Conservation (phyloP, 441 rosid genomes). For the Kokia cookei region DNA sequence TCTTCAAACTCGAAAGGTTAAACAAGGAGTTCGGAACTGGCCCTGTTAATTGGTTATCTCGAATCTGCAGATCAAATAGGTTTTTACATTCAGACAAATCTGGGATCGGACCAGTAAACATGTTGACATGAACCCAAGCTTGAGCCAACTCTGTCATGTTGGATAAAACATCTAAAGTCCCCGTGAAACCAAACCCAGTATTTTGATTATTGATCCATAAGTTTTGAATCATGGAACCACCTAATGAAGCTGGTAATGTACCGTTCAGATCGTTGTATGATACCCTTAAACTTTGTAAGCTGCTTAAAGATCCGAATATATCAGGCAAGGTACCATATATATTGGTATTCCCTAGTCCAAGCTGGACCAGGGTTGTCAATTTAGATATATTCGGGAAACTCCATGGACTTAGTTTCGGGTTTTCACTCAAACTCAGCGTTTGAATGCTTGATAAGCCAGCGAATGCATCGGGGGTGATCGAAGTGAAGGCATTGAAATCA, state of each 20-base stretch:
- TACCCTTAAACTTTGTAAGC: slow-evolving; percentile 41
- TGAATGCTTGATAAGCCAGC: slow-evolving; percentile 46
- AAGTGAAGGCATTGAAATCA: slow-evolving; percentile 46
- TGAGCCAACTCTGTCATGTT: slow-evolving; percentile 44
- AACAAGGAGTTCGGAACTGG: slow-evolving; percentile 37
- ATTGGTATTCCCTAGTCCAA: slow-evolving; percentile 34
- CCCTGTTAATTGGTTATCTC: slow-evolving; percentile 66
- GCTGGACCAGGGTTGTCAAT: slow-evolving; percentile 27
- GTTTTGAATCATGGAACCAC: slow-evolving; percentile 33
- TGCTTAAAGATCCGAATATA: slow-evolving; percentile 38
- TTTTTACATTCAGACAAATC: slow-evolving; percentile 42
- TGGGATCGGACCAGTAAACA: slow-evolving; percentile 64
- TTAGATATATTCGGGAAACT: slow-evolving; percentile 49
- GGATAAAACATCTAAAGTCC: slow-evolving; percentile 50
- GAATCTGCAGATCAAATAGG: slow-evolving; percentile 58
- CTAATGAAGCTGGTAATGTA: slow-evolving; percentile 45
- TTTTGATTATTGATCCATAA: slow-evolving; percentile 66
- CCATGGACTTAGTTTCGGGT: slow-evolving; percentile 35
- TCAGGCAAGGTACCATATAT: slow-evolving; percentile 52
- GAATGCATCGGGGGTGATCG: slow-evolving; percentile 46
- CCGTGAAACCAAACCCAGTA: slow-evolving; percentile 53
- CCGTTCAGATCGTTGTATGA: slow-evolving; percentile 66
- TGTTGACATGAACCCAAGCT: slow-evolving; percentile 67
- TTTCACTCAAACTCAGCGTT: slow-evolving; percentile 36
- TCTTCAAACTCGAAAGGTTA: slow-evolving; percentile 32